Conservation (phyloP, 441 rosid genomes). For the Bocquillonia castaneifolia region DNA sequence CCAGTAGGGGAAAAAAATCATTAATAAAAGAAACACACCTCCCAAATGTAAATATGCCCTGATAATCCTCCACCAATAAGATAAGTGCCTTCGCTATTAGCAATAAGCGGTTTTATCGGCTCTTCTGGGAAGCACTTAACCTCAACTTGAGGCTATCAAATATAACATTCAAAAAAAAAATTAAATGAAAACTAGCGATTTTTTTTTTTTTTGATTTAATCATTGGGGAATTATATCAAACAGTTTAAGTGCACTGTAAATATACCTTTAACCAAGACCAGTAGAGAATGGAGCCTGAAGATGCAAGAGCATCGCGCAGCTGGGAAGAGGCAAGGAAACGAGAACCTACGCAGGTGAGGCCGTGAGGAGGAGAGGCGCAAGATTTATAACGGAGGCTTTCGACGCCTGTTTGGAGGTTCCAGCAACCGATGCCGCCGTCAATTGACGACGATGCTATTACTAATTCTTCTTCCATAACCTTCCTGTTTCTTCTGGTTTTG, state of each 20-base stretch:
- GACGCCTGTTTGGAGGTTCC: conserved; percentile 69
- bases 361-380: conserved; percentile 65
- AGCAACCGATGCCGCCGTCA: conserved; percentile 63
- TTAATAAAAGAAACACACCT: conserved; percentile 35
- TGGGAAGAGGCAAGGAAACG: conserved; percentile 72
- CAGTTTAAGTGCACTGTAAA: neutral
- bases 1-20: neutral
- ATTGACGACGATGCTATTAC: conserved; percentile 64
- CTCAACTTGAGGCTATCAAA: conserved; percentile 62
- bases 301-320: conserved; percentile 47
- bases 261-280: conserved; percentile 84
- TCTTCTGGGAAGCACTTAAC: conserved; percentile 77
- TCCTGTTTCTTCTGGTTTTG: conserved; percentile 13
- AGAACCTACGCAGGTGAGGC: conserved; percentile 56
- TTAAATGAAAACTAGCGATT: neutral
- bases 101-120: conserved; percentile 53
- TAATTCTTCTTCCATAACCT: conserved; percentile 35
- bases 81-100: conserved; percentile 69
- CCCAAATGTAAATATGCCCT: conserved; percentile 75
- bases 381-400: conserved; percentile 61
- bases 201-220: no score
- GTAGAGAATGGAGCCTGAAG: conserved; percentile 59
- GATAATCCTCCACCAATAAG: conserved; percentile 71
- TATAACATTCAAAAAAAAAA: neutral
- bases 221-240: conserved; percentile 19